These are phyloP conservation scores for Ophiostoma pallidulum DNA, from an alignment of 2,329 filamentous ascomycete genomes.

Conservation along the genomic window DNA sequence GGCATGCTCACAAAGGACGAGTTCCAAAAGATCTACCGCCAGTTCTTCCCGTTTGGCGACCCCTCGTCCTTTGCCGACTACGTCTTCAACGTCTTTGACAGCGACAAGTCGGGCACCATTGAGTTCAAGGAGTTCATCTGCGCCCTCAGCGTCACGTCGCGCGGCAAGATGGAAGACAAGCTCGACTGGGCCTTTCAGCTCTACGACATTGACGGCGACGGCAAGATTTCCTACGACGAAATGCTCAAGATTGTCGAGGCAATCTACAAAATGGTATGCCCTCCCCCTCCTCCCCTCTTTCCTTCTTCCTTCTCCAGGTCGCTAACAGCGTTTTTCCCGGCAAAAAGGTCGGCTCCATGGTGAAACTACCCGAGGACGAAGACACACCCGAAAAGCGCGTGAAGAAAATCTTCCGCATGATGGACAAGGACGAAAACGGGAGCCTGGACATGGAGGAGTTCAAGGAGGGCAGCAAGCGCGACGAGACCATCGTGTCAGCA, in stretches of 20 bases:
- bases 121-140: slow-evolving; percentile 99
- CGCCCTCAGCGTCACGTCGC: slow-evolving; percentile 89
- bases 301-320: neutral
- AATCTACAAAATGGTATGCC: slow-evolving; percentile 93
- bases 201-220: slow-evolving; percentile 97
- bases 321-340: neutral
- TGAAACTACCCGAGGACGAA: slow-evolving; percentile 96
- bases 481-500: slow-evolving; percentile 97
- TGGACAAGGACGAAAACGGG: slow-evolving; percentile 99
- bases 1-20: slow-evolving; percentile 97
- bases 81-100: slow-evolving; percentile 98
- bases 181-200: slow-evolving; percentile 98
- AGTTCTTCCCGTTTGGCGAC: slow-evolving; percentile 98
- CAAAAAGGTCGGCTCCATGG: slow-evolving; percentile 87
- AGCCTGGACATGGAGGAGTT: slow-evolving; percentile 96
- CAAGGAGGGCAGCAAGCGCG: slow-evolving; percentile 97
- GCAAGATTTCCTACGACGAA: slow-evolving; percentile 98
- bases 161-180: slow-evolving; percentile 99
- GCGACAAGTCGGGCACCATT: slow-evolving; percentile 93
- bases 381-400: slow-evolving; percentile 98
- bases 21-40: slow-evolving; percentile 99
- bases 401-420: slow-evolving; percentile 97
- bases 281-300: neutral
- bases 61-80: slow-evolving; percentile 97
- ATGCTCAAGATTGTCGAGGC: slow-evolving; percentile 98